Percentiles rank a stretch among this genome's conserved stretches.
These are phyloP conservation scores for Suillus lakei DNA, from an alignment of 768 basidiomycete genomes.

Conservation along the genomic window DNA sequence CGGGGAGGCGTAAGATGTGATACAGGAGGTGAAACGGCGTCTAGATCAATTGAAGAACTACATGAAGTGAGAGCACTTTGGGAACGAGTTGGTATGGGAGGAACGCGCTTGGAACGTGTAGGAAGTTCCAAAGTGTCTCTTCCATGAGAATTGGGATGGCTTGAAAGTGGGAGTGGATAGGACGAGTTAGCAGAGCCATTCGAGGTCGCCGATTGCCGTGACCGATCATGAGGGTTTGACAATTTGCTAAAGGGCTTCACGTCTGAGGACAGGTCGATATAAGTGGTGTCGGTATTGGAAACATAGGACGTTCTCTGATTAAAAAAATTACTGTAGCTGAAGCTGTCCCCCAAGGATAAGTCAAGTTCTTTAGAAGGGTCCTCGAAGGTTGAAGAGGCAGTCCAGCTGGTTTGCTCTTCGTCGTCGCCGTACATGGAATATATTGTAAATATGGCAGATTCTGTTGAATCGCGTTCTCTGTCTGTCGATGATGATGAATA, in stretches of 20 bases:
- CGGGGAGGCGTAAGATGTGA: slow-evolving; percentile 28
- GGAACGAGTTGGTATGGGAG: slow-evolving; percentile 19
- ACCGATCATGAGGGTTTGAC: slow-evolving; percentile 25
- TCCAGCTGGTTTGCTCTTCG: slow-evolving; percentile 50
- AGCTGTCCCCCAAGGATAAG: slow-evolving; percentile 36
- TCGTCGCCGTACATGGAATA: slow-evolving; percentile 88
- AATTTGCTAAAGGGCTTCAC: slow-evolving; percentile 25
- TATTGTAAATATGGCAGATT: slow-evolving; percentile 80
- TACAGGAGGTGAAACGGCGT: slow-evolving; percentile 19
- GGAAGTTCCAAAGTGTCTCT: slow-evolving; percentile 25
- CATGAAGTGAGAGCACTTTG: slow-evolving; percentile 34
- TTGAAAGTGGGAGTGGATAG: slow-evolving; percentile 25
- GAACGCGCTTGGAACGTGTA: slow-evolving; percentile 32
- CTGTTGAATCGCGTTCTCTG: slow-evolving; percentile 62
- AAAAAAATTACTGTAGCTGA: slow-evolving; percentile 41
- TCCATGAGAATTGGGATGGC: slow-evolving; percentile 18
- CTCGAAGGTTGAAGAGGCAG: slow-evolving; percentile 42
- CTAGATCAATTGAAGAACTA: slow-evolving; percentile 27
- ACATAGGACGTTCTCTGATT: slow-evolving; percentile 21
- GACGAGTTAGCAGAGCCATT: slow-evolving; percentile 28
- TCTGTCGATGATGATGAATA: slow-evolving; percentile 34
- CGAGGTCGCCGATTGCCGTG: slow-evolving; percentile 28
- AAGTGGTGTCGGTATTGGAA: slow-evolving; percentile 29
- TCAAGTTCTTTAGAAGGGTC: slow-evolving; percentile 43
- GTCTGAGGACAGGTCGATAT: slow-evolving; percentile 34